A percentile compares a stretch with the other conserved stretches of the same genome.
Conservation (phyloP, 1,284 basidiomycete genomes). For the Cryptococcus deneoformans region DNA sequence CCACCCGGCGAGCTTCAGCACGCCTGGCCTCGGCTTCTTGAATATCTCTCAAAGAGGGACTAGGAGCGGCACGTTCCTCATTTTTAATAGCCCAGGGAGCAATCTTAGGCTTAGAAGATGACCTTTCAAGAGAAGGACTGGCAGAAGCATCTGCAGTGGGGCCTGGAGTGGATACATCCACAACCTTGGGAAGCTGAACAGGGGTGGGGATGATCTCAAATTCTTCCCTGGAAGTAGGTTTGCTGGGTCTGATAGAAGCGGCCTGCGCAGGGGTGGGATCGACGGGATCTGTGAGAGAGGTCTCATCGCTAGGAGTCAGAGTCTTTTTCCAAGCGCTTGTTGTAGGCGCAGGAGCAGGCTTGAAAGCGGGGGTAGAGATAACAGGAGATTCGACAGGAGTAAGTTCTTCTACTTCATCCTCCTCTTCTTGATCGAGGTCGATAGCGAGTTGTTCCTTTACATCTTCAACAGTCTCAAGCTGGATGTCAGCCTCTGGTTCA, state of each 20-base stretch:
- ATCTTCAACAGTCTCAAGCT: neutral
- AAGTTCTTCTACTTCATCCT: constrained; percentile 5
- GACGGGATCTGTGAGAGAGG: constrained; percentile 13
- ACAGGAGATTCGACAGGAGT: constrained; percentile 6
- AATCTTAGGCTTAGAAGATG: constrained; percentile 24
- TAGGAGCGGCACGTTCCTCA: constrained; percentile 51
- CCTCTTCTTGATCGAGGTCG: constrained; percentile 3
- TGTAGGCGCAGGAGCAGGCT: constrained; percentile 5
- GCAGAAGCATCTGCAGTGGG: constrained; percentile 47
- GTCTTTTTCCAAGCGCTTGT: constrained; percentile 3
- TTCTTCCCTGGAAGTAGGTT: constrained; percentile 19
- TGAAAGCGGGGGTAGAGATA: neutral
- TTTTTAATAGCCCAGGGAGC: constrained; percentile 48
- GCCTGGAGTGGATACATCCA: constrained; percentile 17
- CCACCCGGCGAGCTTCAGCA: constrained; percentile 62
- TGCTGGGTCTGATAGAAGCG: constrained; percentile 6
- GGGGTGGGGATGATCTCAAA: neutral
- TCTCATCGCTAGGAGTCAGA: constrained; percentile 7
- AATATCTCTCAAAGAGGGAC: constrained; percentile 86
- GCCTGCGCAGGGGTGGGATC: constrained; percentile 30
- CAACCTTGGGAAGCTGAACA: constrained; percentile 6
- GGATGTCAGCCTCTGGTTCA: too few relatives aligned
- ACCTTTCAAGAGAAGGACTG: constrained; percentile 59
- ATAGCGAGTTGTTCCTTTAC: neutral
- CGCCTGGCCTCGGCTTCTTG: constrained; percentile 89